Evolutionary conservation across 495 filamentous ascomycete species (phyloP), one percentile per base, ranked within the genome.

Genomic region (Penicillium canariense): DNA sequence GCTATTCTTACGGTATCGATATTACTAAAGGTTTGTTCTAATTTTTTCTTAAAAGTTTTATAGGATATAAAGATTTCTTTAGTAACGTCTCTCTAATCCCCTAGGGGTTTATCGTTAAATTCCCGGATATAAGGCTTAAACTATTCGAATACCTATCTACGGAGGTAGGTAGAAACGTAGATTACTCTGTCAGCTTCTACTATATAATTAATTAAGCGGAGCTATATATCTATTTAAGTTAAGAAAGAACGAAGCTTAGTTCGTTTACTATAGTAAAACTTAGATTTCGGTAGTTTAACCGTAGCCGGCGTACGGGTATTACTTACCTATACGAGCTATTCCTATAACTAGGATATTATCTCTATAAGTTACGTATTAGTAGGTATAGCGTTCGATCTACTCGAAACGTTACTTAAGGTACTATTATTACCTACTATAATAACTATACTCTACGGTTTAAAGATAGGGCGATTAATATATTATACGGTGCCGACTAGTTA

Each of bases 21-120:
- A n/a, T n/a, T n/a, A n/a, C n/a, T 31, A 31, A 50, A 50, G 32
- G 34, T 50, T 7, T 36, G 28, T 50, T 50, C 17, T 17, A 50
- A 32, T 12, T 50, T 50, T 22, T 50, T 50, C 22, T 50, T 50
- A 28, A 50, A 50, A 10, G 28, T 10, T 28, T 0, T 27, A 20
- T 50, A 50, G 12, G n/a, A 36, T 2, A 18, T 18, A 12, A 50
- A 50, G 1, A 50, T 50, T 18, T 28, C 22, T n/a, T 50, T 39
- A 25, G 25, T 50, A 15, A 12, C 15, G 10, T 50, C 25, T 14
- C 35, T 12, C 25, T 39, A 50, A 12, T 50, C 48, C 18, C 28
- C 26, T 1, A 6, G 0, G 1, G 20, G 4, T 28, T 50, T 39
- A 0, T 50, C 5, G 2, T 39, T 39, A 28, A 39, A 50, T 50